phyloP scores from a whole-genome alignment of 768 basidiomycete genomes.

The Kwoniella bestiolae region DNA sequence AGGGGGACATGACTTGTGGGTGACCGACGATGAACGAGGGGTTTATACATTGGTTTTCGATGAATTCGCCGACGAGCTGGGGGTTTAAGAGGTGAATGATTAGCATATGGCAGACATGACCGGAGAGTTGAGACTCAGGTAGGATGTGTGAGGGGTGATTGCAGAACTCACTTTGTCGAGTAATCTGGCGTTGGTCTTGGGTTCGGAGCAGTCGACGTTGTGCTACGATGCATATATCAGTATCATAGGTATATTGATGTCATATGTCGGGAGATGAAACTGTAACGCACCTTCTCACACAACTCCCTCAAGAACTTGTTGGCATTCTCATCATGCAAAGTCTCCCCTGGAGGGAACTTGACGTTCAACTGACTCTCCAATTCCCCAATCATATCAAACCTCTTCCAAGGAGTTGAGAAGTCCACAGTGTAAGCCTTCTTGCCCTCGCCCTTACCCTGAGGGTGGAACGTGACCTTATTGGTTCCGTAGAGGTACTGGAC shows the following conservation, averaged over 20 bases:
- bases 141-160: no score
- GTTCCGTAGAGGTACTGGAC: slow-evolving; percentile 79
- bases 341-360: slow-evolving; percentile 90
- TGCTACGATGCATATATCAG: no score
- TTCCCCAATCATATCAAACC: slow-evolving; percentile 96
- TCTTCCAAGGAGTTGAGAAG: slow-evolving; percentile 94
- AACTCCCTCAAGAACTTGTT: slow-evolving; percentile 86
- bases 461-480: slow-evolving; percentile 78
- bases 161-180: slow-evolving; percentile 83
- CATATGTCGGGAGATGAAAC: background rate
- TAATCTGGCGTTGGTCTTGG: slow-evolving; percentile 89
- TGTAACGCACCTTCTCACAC: slow-evolving; percentile 71
- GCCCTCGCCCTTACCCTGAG: slow-evolving; percentile 81
- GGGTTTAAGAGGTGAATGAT: background rate
- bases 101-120: no score
- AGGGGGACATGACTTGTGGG: slow-evolving; percentile 99
- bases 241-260: background rate
- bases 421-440: slow-evolving; percentile 72
- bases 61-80: slow-evolving; percentile 95
- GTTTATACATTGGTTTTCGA: slow-evolving; percentile 94
- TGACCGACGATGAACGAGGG: slow-evolving; percentile 98
- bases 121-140: no score
- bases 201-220: slow-evolving; percentile 94
- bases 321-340: slow-evolving; percentile 81
- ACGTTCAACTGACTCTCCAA: slow-evolving; percentile 90